Evolutionary conservation across 1,284 basidiomycete species (phyloP), one percentile per base, ranked within the genome.

Genomic region (Ustilago curta): DNA sequence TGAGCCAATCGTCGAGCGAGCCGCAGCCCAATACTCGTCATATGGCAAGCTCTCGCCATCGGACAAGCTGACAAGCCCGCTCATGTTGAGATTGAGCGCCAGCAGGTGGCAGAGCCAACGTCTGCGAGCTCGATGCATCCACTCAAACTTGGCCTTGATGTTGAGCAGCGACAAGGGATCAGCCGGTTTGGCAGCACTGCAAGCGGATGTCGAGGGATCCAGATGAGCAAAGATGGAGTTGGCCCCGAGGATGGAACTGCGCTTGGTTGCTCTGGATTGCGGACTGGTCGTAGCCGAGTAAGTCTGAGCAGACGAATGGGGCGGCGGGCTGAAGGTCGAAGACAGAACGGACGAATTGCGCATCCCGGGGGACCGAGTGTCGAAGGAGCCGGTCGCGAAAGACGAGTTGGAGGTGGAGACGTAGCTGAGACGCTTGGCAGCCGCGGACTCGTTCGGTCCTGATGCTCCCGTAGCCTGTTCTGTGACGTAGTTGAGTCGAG

Each of bases 111-210:
- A 84, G 60, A 52, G 81, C 79, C 35, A 84, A 63, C 48, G 63
- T 42, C 75, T 51, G 16, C 83, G 71, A 31, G 67, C 59, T 16
- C 61, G 23, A 49, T 84, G 83, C 73, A 80, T 78, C 42, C 56
- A 48, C 54, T 84, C 80, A 58, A 84, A 84, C 19, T 65, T 60
- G 44, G 58, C 39, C 45, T 78, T 79, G 49, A 84, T 71, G 40
- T 58, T 67, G 19, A 75, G 51, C 7, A 84, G 68, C 14, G 76
- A 61, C 37, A 79, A 47, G 16, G 70, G 67, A 42, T 82, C 80
- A 3, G 54, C 64, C 19, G 59, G 44, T 32, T 63, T 66, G 18
- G 54, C 35, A 32, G 35, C 31, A n/a, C 44, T n/a, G 7, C 21
- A 2, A 16, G 11, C 37, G 3, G 58, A 11, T 2, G 37, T 25